Conservation (phyloP, 2,329 filamentous ascomycete genomes). For the Colletotrichum costaricense region DNA sequence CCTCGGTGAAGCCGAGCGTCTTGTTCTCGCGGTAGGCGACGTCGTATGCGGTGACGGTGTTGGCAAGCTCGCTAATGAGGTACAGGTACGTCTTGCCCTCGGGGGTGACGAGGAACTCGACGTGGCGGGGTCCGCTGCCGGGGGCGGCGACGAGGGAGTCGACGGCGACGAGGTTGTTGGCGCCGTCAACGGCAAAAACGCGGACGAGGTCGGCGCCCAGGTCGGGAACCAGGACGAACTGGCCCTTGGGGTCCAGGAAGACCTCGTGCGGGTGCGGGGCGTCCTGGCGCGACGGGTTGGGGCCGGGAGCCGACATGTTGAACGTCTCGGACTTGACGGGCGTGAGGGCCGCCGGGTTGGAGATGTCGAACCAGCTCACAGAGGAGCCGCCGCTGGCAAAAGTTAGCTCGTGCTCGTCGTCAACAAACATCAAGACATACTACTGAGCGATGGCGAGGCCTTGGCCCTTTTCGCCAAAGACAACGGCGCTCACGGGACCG, state of each 20-base stretch:
- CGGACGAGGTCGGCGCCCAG: constrained; percentile 73
- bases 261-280: constrained; percentile 73
- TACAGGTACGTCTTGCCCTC: constrained; percentile 65
- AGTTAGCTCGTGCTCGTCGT: constrained; percentile 4
- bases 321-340: constrained; percentile 53
- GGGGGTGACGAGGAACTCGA: constrained; percentile 62
- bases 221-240: constrained; percentile 74
- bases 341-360: constrained; percentile 49
- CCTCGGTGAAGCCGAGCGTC: constrained; percentile 55
- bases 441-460: constrained; percentile 59
- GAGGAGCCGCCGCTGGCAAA: constrained; percentile 50
- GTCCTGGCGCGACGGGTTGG: constrained; percentile 61
- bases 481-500: constrained; percentile 57
- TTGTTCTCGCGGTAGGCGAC: constrained; percentile 61
- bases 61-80: constrained; percentile 70
- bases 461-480: constrained; percentile 54
- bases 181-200: constrained; percentile 63
- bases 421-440: constrained; percentile 45
- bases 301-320: constrained; percentile 50
- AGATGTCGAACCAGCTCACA: constrained; percentile 58
- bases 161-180: constrained; percentile 51
- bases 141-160: constrained; percentile 54
- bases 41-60: constrained; percentile 66
- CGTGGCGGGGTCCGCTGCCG: constrained; percentile 74
- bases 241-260: constrained; percentile 72